Conservation (phyloP, 116 monocot species). For the Cymodocea nodosa region DNA sequence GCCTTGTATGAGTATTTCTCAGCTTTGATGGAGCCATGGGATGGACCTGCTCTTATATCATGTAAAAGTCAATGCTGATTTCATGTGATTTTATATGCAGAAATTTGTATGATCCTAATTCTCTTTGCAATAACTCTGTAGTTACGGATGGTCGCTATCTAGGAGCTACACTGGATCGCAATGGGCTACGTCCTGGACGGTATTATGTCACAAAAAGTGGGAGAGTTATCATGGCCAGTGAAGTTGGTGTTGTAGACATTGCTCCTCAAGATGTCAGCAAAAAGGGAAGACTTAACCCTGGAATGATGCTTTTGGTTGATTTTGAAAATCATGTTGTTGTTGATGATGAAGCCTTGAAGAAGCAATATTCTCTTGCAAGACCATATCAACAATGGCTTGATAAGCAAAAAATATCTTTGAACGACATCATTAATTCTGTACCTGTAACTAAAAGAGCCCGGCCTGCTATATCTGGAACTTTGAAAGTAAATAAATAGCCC, state of each 20-base stretch:
- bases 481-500: constrained; percentile 36
- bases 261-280: constrained; percentile 69
- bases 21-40: constrained; percentile 99
- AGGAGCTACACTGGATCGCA: constrained; percentile 97
- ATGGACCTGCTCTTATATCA: constrained; percentile 98
- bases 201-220: constrained; percentile 87
- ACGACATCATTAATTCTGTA: constrained; percentile 68
- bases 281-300: constrained; percentile 97
- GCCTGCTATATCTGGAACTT: constrained; percentile 46
- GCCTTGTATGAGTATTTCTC: constrained; percentile 96
- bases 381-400: constrained; percentile 91
- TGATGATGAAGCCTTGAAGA: constrained; percentile 92
- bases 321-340: constrained; percentile 94
- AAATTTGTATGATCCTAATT: neutral
- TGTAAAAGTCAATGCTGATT: constrained; percentile 31
- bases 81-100: neutral
- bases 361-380: constrained; percentile 77
- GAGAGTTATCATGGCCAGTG: constrained; percentile 97
- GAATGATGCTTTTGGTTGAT: constrained; percentile 99
- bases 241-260: constrained; percentile 99
- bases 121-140: constrained; percentile 13
- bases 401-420: constrained; percentile 70
- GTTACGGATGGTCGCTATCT: constrained; percentile 99
- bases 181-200: constrained; percentile 92
- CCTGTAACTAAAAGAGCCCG: constrained; percentile 37